Percentiles rank a stretch among this genome's conserved stretches.
Evolutionary conservation across 257 asterid genomes (phyloP).

Genomic region (Salvia miltiorrhiza): DNA sequence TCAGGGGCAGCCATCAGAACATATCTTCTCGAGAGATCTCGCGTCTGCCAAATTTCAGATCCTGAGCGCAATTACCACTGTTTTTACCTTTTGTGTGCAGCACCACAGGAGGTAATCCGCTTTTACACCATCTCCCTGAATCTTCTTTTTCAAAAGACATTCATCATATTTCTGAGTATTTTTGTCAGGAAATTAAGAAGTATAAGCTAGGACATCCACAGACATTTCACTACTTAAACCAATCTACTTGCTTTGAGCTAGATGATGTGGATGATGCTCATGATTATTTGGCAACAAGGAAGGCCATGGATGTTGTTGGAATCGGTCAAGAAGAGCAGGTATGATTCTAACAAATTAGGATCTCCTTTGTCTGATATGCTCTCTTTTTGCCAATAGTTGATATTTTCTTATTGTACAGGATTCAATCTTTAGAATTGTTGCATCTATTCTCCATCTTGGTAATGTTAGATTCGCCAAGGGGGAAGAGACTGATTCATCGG

Average conservation of each 20-base stretch:
- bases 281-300: conserved; percentile 84
- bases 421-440: conserved; percentile 86
- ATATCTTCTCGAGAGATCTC: conserved; percentile 92
- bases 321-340: conserved; percentile 85
- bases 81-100: conserved; percentile 89
- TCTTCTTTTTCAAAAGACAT: neutral
- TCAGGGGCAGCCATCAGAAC: conserved; percentile 96
- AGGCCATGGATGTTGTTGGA: conserved; percentile 93
- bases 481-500: conserved; percentile 70
- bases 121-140: conserved; percentile 8
- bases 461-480: conserved; percentile 76
- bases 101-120: conserved; percentile 70
- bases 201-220: conserved; percentile 73
- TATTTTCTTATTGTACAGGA: conserved; percentile 48
- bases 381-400: conserved; percentile 15
- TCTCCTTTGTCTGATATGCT: conserved; percentile 15
- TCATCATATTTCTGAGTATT: conserved; percentile 18
- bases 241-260: conserved; percentile 71
- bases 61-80: conserved; percentile 93
- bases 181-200: conserved; percentile 71
- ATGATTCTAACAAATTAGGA: conserved; percentile 14
- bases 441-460: conserved; percentile 87
- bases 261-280: conserved; percentile 74
- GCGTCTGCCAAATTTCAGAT: conserved; percentile 92
- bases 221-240: conserved; percentile 80